Percentiles rank a stretch among this genome's conserved stretches.
phyloP scores from a whole-genome alignment of 805 yeast genomes.

The Wickerhamiella sergipiensis region DNA sequence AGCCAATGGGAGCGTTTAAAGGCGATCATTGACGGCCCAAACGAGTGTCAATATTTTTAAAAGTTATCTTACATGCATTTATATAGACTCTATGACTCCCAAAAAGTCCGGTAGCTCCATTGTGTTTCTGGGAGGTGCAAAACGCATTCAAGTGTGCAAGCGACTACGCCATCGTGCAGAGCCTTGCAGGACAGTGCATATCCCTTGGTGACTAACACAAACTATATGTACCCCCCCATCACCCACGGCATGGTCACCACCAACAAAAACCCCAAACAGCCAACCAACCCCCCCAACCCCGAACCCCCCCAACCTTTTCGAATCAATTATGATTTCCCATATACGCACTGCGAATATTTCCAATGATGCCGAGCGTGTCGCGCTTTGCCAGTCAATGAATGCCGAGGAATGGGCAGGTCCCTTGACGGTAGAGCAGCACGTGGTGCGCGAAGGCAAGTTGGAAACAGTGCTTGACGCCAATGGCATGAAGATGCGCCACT shows the following conservation, averaged over 20 bases:
- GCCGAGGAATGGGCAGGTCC: slow-evolving; percentile 19
- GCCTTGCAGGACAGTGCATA: background rate
- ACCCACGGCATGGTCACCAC: background rate
- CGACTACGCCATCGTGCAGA: background rate
- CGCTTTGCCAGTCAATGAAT: slow-evolving; percentile 6
- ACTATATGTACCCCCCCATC: background rate
- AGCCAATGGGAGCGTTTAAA: background rate
- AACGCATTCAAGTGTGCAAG: background rate
- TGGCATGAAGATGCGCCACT: slow-evolving; percentile 16
- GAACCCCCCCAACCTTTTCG: background rate
- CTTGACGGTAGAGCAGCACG: slow-evolving; percentile 17
- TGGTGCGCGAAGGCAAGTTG: slow-evolving; percentile 17
- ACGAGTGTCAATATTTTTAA: background rate
- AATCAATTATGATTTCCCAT: slow-evolving; percentile 2
- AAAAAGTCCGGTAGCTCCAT: background rate
- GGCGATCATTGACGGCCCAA: background rate
- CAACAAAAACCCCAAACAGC: background rate
- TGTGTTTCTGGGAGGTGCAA: background rate
- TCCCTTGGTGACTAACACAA: background rate
- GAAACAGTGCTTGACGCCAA: slow-evolving; percentile 8
- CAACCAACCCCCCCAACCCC: background rate
- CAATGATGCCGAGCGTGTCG: slow-evolving; percentile 3
- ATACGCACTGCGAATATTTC: slow-evolving; percentile 10
- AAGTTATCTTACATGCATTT: background rate
- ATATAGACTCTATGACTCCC: background rate